Evolutionary conservation across 441 rosid species (phyloP).

Genomic region (Viola pubescens): DNA sequence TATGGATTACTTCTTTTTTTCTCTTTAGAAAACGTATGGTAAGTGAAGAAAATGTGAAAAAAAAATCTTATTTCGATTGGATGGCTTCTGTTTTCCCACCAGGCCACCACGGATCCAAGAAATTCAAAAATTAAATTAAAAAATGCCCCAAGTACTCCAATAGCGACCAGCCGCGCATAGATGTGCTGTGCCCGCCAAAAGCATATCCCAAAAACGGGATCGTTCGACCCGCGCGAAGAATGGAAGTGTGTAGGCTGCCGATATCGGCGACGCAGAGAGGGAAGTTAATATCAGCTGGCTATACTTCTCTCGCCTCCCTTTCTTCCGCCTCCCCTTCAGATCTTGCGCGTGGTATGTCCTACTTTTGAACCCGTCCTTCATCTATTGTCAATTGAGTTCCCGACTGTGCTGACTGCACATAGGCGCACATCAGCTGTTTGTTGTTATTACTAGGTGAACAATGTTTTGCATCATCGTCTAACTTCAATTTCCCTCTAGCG

Average conservation of each 20-base stretch:
- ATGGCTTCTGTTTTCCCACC: no score
- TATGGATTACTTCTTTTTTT: no score
- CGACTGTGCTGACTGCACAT: not conserved
- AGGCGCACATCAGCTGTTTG: conserved; percentile 21
- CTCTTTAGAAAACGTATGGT: no score
- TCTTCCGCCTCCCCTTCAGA: conserved; percentile 45
- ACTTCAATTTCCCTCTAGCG: not conserved
- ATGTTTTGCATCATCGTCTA: not conserved
- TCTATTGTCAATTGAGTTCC: not conserved
- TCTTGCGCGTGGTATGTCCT: conserved; percentile 52
- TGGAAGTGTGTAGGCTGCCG: conserved; percentile 62
- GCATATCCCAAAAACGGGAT: not conserved
- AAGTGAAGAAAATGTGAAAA: no score
- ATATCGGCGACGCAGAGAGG: conserved; percentile 61
- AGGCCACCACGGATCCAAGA: no score
- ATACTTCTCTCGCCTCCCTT: conserved; percentile 50
- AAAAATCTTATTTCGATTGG: no score
- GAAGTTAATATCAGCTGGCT: conserved; percentile 65
- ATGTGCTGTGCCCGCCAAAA: no score
- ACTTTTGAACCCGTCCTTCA: not conserved
- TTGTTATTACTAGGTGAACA: conserved; percentile 13
- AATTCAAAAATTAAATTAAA: no score
- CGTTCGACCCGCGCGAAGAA: not conserved
- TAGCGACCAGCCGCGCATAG: no score
- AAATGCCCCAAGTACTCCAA: no score